Conservation (phyloP, 441 rosid genomes). For the Hura crepitans region DNA sequence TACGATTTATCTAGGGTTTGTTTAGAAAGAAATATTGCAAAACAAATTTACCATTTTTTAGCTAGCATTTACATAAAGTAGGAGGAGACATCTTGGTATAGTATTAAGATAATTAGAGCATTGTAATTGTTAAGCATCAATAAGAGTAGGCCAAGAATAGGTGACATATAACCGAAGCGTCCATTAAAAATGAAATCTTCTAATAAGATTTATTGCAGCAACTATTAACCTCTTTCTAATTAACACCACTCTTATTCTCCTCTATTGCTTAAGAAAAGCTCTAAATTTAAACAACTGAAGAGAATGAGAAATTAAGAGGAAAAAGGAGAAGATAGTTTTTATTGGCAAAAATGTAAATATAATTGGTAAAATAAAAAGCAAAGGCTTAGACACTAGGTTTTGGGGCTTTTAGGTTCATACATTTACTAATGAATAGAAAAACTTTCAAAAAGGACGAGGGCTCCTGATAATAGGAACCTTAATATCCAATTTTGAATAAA, state of each 20-base stretch:
- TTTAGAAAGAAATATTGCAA: too few relatives aligned
- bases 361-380: too few relatives aligned
- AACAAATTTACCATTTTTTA: too few relatives aligned
- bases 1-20: too few relatives aligned
- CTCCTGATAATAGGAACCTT: too few relatives aligned
- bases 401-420: too few relatives aligned
- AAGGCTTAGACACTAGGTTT: too few relatives aligned
- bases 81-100: conserved; percentile 22
- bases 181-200: conserved; percentile 56
- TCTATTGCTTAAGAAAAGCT: conserved; percentile 43
- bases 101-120: conserved; percentile 38
- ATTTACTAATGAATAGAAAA: too few relatives aligned
- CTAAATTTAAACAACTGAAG: neutral
- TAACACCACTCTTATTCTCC: conserved; percentile 60
- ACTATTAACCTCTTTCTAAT: conserved; percentile 41
- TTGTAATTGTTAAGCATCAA: conserved; percentile 51
- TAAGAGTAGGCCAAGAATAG: conserved; percentile 86
- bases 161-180: conserved; percentile 69
- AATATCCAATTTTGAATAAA: too few relatives aligned
- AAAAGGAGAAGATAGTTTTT: too few relatives aligned
- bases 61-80: neutral
- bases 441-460: too few relatives aligned
- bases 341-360: too few relatives aligned
- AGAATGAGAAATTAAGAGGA: neutral
- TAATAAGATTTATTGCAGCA: conserved; percentile 65